Evolutionary conservation across 1,284 basidiomycete species (phyloP).

Genomic region (Ceratobasidium sp.): DNA sequence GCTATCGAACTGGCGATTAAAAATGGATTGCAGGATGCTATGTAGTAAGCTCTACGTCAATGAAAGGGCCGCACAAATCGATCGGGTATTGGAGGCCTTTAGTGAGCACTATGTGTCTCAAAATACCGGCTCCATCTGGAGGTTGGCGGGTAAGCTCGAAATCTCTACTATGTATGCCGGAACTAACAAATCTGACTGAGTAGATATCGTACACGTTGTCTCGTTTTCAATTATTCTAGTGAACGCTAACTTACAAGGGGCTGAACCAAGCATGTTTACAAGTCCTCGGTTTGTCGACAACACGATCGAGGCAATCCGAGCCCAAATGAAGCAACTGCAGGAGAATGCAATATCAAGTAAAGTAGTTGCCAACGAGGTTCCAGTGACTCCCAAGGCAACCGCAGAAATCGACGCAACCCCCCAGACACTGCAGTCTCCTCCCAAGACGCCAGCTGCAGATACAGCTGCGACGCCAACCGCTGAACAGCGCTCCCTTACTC

Average conservation of each 20-base stretch:
- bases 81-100: constrained; percentile 29
- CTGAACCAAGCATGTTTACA: constrained; percentile 24
- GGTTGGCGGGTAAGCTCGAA: constrained; percentile 6
- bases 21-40: constrained; percentile 6
- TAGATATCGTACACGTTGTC: constrained; percentile 36
- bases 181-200: not conserved
- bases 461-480: not conserved
- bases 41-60: constrained; percentile 35
- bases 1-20: not conserved
- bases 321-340: constrained; percentile 12
- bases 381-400: constrained; percentile 2
- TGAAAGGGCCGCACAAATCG: constrained; percentile 32
- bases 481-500: not conserved
- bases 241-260: constrained; percentile 33
- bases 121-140: constrained; percentile 17
- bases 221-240: constrained; percentile 35
- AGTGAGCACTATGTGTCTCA: constrained; percentile 30
- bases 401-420: constrained; percentile 27
- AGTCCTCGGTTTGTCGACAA: constrained; percentile 31
- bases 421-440: not conserved
- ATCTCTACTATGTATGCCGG: not conserved
- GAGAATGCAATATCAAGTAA: not conserved
- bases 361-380: not conserved
- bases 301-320: constrained; percentile 29
- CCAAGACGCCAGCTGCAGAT: not conserved